Percentiles rank a stretch among this genome's conserved stretches.
Conservation (phyloP, 2,329 filamentous ascomycete genomes). For the Eutypa lata region DNA sequence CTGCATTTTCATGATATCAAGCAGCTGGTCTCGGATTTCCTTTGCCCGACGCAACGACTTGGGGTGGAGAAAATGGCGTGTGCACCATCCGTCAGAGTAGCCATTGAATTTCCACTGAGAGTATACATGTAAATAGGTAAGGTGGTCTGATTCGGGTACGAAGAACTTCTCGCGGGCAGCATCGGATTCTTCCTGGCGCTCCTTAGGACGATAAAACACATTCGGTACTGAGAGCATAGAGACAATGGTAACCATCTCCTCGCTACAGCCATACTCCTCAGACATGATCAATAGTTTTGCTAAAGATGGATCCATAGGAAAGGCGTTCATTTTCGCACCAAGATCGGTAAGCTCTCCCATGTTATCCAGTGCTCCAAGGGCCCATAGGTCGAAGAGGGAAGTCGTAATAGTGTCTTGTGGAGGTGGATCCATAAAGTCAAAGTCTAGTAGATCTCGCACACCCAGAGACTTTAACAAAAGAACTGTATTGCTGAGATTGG, state of each 20-base stretch:
- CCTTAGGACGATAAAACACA: constrained; percentile 95
- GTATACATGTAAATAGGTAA: constrained; percentile 94
- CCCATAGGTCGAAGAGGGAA: constrained; percentile 96
- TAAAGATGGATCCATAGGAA: constrained; percentile 95
- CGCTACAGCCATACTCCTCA: constrained; percentile 85
- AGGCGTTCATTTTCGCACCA: constrained; percentile 90
- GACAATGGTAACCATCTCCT: constrained; percentile 98
- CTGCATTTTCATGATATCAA: constrained; percentile 91
- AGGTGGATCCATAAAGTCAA: constrained; percentile 98
- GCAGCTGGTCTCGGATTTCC: constrained; percentile 89
- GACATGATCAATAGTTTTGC: constrained; percentile 93
- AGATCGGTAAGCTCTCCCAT: constrained; percentile 86
- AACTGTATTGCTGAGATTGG: constrained; percentile 92
- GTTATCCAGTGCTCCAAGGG: constrained; percentile 88
- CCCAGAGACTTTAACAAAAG: constrained; percentile 91
- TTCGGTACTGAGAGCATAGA: constrained; percentile 96
- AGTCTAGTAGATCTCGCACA: constrained; percentile 90
- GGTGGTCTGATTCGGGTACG: constrained; percentile 93
- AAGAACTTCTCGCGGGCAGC: constrained; percentile 96
- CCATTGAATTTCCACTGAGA: constrained; percentile 92
- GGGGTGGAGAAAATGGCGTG: constrained; percentile 89
- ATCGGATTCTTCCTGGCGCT: constrained; percentile 94
- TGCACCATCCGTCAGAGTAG: constrained; percentile 86
- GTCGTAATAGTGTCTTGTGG: constrained; percentile 98
- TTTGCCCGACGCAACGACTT: constrained; percentile 88